Conservation (phyloP, 2,329 filamentous ascomycete genomes). For the Verticillium zaregamsianum region DNA sequence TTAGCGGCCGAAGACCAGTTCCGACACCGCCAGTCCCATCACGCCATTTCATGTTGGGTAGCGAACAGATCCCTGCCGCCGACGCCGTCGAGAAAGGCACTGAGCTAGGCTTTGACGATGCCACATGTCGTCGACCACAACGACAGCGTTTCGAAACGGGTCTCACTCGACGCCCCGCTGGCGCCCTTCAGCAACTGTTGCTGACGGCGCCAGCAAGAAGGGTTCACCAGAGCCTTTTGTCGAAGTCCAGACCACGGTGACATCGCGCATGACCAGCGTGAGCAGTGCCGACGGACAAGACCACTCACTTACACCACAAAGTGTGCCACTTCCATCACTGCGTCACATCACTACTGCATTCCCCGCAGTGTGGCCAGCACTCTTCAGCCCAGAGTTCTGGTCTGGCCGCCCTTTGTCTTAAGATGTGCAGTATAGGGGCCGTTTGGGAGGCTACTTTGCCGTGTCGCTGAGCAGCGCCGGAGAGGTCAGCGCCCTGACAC, state of each 20-base stretch:
- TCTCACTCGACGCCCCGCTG: background rate
- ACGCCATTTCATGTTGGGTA: background rate
- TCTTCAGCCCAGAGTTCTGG: background rate
- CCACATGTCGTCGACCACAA: background rate
- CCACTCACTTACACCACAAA: background rate
- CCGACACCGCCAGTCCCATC: constrained; percentile 3
- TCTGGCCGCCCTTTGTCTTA: constrained; percentile 14
- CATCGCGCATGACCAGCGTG: background rate
- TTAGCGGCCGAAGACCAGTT: background rate
- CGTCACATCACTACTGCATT: background rate
- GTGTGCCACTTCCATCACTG: background rate
- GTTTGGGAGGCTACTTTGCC: background rate
- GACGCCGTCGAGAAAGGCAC: background rate
- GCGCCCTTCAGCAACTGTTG: background rate
- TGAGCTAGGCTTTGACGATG: background rate
- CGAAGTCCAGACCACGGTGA: background rate
- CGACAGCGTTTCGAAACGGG: background rate
- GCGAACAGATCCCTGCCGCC: background rate
- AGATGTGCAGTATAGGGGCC: constrained; percentile 22
- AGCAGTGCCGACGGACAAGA: background rate
- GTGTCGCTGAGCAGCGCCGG: background rate
- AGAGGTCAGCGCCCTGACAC: background rate
- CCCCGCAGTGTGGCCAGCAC: background rate
- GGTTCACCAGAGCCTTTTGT: background rate
- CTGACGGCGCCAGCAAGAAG: background rate